Evolutionary conservation across 2,329 filamentous ascomycete species (phyloP).

Genomic region (Neofusicoccum sp.): DNA sequence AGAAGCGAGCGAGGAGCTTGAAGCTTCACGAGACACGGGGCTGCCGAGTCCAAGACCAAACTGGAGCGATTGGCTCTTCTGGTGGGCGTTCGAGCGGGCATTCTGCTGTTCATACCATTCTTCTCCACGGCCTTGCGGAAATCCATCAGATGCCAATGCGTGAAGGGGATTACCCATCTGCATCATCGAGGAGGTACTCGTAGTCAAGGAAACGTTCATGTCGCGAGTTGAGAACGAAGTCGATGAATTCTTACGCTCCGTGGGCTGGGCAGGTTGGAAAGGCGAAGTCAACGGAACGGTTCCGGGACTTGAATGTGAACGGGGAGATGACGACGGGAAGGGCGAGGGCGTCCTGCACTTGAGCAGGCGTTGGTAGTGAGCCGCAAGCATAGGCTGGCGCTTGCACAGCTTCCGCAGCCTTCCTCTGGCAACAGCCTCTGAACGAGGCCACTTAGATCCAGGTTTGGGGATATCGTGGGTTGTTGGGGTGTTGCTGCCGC

Average conservation of each 20-base stretch:
- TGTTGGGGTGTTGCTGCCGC: slow-evolving; percentile 53
- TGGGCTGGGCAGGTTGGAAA: slow-evolving; percentile 3
- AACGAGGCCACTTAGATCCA: slow-evolving; percentile 56
- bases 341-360: slow-evolving; percentile 64
- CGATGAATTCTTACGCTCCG: slow-evolving; percentile 6
- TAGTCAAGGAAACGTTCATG: slow-evolving; percentile 54
- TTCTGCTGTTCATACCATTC: slow-evolving; percentile 42
- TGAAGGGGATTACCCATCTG: slow-evolving; percentile 52
- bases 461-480: slow-evolving; percentile 38
- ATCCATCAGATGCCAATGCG: slow-evolving; percentile 44
- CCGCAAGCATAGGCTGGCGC: slow-evolving; percentile 62
- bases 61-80: slow-evolving; percentile 55
- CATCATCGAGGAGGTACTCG: slow-evolving; percentile 56
- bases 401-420: slow-evolving; percentile 63
- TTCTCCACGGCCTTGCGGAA: slow-evolving; percentile 38
- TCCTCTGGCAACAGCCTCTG: slow-evolving; percentile 60
- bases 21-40: slow-evolving; percentile 2
- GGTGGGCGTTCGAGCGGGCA: slow-evolving; percentile 52
- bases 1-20: slow-evolving; percentile 41
- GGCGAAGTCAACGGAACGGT: slow-evolving; percentile 3
- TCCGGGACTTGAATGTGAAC: slow-evolving; percentile 19
- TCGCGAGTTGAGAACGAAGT: slow-evolving; percentile 50
- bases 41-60: slow-evolving; percentile 47
- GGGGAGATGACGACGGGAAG: slow-evolving; percentile 47
- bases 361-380: slow-evolving; percentile 66